phyloP scores from a whole-genome alignment of 1,284 basidiomycete genomes.

The Ceratobasidium sp. region DNA sequence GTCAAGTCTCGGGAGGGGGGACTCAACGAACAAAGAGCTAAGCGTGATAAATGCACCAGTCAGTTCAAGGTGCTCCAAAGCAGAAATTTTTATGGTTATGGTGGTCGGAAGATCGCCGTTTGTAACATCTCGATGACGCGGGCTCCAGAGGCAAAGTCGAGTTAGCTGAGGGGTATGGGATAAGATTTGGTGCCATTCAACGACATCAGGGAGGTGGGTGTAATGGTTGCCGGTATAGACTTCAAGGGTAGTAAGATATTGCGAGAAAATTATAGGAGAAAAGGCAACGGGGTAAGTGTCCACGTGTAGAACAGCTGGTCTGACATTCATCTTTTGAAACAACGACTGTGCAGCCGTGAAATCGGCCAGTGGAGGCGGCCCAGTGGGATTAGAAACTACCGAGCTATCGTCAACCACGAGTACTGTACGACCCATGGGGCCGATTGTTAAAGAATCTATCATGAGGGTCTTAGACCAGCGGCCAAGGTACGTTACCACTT shows the following conservation, averaged over 20 bases:
- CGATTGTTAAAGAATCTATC: neutral
- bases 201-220: neutral
- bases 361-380: too few species aligned
- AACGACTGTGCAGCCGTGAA: neutral
- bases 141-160: conserved; percentile 1
- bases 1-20: neutral
- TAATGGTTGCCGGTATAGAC: neutral
- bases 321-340: neutral
- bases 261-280: conserved; percentile 2
- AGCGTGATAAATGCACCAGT: neutral
- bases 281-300: neutral
- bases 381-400: neutral
- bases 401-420: neutral
- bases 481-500: neutral
- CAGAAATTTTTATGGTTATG: neutral
- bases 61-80: neutral
- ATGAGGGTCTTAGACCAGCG: neutral
- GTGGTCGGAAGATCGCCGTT: neutral
- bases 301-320: neutral
- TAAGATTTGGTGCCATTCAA: neutral
- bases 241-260: neutral
- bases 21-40: neutral
- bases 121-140: neutral
- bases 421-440: neutral
- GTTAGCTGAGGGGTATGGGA: neutral